Conservation (phyloP, 2,329 filamentous ascomycete genomes). For the Chaetothyriales sp. region DNA sequence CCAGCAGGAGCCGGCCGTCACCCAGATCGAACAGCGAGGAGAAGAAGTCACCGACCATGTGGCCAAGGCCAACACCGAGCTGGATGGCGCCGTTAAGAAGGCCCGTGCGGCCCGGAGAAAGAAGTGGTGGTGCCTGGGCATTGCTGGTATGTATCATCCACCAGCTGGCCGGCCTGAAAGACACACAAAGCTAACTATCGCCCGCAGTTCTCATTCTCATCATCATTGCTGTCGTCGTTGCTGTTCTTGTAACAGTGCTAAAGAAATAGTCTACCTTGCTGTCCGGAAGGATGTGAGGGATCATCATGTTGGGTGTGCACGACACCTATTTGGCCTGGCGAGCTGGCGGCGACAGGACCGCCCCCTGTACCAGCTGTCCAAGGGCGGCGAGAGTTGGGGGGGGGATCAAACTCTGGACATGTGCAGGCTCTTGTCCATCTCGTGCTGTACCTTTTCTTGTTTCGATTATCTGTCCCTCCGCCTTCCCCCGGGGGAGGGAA, state of each 20-base stretch:
- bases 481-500: too few relatives aligned
- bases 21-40: slow-evolving; percentile 70
- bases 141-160: slow-evolving; percentile 40
- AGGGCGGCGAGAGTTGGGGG: background rate
- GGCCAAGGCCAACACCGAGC: slow-evolving; percentile 68
- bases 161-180: background rate
- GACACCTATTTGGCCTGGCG: background rate
- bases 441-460: background rate
- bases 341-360: background rate
- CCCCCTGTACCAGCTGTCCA: background rate
- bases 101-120: slow-evolving; percentile 69
- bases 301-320: background rate
- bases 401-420: background rate
- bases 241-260: slow-evolving; percentile 23
- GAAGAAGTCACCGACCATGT: slow-evolving; percentile 76
- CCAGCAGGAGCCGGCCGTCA: slow-evolving; percentile 68
- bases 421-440: background rate
- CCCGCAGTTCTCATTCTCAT: slow-evolving; percentile 41
- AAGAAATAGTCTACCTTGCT: background rate
- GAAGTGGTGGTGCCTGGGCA: slow-evolving; percentile 92
- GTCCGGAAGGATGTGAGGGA: background rate
- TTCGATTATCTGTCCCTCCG: background rate
- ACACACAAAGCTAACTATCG: slow-evolving; percentile 4
- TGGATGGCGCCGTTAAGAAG: slow-evolving; percentile 65
- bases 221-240: slow-evolving; percentile 34